These are phyloP conservation scores for Lactifluus hygrophoroides DNA, from an alignment of 768 basidiomycete genomes.

Conservation along the genomic window DNA sequence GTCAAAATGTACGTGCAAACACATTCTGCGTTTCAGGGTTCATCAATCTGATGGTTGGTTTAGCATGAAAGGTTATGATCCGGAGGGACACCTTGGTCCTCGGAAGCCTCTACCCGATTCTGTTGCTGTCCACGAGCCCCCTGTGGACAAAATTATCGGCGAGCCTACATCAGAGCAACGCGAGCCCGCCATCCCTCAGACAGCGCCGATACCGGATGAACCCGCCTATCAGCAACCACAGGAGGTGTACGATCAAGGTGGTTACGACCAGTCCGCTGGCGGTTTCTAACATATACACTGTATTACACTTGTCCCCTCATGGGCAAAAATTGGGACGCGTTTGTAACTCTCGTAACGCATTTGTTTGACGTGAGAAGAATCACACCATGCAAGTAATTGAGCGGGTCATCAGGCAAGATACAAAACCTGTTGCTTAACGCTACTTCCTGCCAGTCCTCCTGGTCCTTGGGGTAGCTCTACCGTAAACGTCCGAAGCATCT, in stretches of 20 bases:
- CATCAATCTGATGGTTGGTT: constrained; percentile 16
- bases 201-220: constrained; percentile 44
- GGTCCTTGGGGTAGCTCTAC: constrained; percentile 34
- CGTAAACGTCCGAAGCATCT: constrained; percentile 24
- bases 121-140: constrained; percentile 83
- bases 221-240: constrained; percentile 25
- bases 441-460: constrained; percentile 44
- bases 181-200: constrained; percentile 48
- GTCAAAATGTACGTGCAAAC: constrained; percentile 80
- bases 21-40: background rate
- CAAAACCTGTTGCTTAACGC: constrained; percentile 26
- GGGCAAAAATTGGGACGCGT: background rate
- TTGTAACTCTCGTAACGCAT: background rate
- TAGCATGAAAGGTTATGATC: constrained; percentile 97
- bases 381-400: background rate
- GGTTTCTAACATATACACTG: constrained; percentile 43
- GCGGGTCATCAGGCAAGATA: background rate
- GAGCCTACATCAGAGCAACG: constrained; percentile 88
- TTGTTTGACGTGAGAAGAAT: background rate
- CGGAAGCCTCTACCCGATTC: constrained; percentile 92
- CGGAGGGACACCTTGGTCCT: constrained; percentile 83
- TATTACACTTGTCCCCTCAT: constrained; percentile 1
- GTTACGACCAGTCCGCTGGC: constrained; percentile 22
- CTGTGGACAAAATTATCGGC: constrained; percentile 80
- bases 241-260: constrained; percentile 32